Percentiles rank a stretch among this genome's conserved stretches.
Conservation (phyloP, 2,329 filamentous ascomycete genomes). For the Xylaria sp. region DNA sequence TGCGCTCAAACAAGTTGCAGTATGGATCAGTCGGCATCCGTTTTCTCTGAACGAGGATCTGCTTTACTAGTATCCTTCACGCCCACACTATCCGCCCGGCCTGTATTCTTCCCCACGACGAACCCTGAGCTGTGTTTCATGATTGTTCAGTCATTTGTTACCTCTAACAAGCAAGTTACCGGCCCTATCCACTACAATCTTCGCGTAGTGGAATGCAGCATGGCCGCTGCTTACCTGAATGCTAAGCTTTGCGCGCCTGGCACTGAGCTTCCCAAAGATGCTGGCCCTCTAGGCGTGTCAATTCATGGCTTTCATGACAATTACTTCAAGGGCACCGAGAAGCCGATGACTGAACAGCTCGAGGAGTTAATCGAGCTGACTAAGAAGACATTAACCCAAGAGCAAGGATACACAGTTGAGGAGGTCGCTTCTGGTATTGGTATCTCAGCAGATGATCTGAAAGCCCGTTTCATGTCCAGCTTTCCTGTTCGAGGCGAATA, state of each 20-base stretch:
- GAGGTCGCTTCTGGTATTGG: conserved; percentile 81
- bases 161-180: conserved; percentile 93
- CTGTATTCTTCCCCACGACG: conserved; percentile 84
- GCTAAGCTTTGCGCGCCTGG: conserved; percentile 65
- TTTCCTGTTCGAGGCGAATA: conserved; percentile 89
- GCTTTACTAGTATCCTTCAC: conserved; percentile 92
- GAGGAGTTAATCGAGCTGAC: conserved; percentile 75
- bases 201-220: conserved; percentile 91
- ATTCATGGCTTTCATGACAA: conserved; percentile 88
- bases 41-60: conserved; percentile 87
- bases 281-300: conserved; percentile 82
- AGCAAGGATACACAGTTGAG: conserved; percentile 87
- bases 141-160: conserved; percentile 93
- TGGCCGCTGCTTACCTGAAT: conserved; percentile 79
- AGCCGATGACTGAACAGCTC: conserved; percentile 73
- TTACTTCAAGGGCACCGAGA: conserved; percentile 71
- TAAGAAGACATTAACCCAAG: conserved; percentile 75
- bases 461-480: conserved; percentile 81
- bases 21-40: conserved; percentile 97
- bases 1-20: conserved; percentile 55
- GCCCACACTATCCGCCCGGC: conserved; percentile 77
- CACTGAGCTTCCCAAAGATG: conserved; percentile 76
- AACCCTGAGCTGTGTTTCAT: conserved; percentile 88
- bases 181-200: conserved; percentile 96
- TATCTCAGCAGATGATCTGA: conserved; percentile 75